Evolutionary conservation across 2,329 filamentous ascomycete species (phyloP).

Genomic region (Fusarium buharicum): DNA sequence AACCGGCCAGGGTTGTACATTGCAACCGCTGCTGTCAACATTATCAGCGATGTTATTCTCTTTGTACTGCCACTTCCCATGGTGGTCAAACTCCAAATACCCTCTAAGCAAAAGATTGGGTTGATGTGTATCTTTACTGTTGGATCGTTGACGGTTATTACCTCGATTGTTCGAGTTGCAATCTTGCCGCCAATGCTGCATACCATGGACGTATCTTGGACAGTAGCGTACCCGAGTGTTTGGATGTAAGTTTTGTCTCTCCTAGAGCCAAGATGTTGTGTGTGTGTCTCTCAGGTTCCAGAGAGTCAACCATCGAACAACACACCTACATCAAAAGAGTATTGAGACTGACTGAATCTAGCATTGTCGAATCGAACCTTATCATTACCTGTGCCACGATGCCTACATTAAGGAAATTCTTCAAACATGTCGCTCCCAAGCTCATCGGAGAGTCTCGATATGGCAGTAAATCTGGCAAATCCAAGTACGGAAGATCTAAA

Average conservation of each 20-base stretch:
- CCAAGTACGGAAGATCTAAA: conserved; percentile 32
- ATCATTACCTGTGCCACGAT: conserved; percentile 55
- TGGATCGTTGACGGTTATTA: conserved; percentile 52
- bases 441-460: conserved; percentile 46
- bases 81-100: conserved; percentile 57
- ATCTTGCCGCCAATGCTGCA: conserved; percentile 45
- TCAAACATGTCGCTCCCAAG: conserved; percentile 51
- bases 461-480: conserved; percentile 36
- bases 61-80: conserved; percentile 59
- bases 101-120: conserved; percentile 58
- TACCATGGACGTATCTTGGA: conserved; percentile 46
- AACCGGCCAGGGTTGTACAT: conserved; percentile 60
- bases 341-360: not conserved
- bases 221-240: conserved; percentile 42
- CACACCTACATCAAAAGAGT: no score
- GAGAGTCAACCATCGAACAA: no score
- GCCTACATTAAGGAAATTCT: conserved; percentile 54
- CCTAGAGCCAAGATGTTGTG: no score
- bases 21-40: conserved; percentile 59
- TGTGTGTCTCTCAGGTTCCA: no score
- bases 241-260: conserved; percentile 44
- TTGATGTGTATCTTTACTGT: conserved; percentile 57
- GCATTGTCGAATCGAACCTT: conserved; percentile 52
- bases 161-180: conserved; percentile 47
- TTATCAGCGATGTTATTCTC: conserved; percentile 59